A percentile compares a stretch with the other conserved stretches of the same genome.
Evolutionary conservation across 2,329 filamentous ascomycete species (phyloP).

Genomic region (Chrysoporthe deuterocubensis): DNA sequence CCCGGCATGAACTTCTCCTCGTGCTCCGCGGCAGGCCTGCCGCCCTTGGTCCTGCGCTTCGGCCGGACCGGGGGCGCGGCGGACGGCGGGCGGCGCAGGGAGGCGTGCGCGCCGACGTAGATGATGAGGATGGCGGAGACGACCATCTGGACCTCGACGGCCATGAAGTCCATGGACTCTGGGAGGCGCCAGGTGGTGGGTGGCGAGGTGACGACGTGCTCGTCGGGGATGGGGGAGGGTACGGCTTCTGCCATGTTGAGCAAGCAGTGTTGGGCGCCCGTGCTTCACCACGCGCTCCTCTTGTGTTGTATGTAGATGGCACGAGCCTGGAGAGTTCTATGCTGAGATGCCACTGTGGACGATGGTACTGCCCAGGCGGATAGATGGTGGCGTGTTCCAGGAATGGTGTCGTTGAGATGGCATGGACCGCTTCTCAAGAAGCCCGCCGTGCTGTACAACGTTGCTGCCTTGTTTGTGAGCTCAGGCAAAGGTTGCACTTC

Average conservation of each 20-base stretch:
- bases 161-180: slow-evolving; percentile 42
- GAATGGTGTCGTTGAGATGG: not conserved
- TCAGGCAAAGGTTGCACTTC: not conserved
- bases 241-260: slow-evolving; percentile 21
- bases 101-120: slow-evolving; percentile 82
- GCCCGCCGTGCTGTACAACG: not conserved
- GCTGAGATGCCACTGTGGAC: not conserved
- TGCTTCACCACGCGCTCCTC: too few species aligned
- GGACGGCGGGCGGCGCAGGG: slow-evolving; percentile 80
- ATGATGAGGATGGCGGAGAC: slow-evolving; percentile 80
- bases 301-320: too few species aligned
- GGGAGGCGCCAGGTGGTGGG: slow-evolving; percentile 22
- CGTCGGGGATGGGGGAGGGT: slow-evolving; percentile 13
- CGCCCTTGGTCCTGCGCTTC: slow-evolving; percentile 36
- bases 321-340: not conserved
- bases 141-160: slow-evolving; percentile 54
- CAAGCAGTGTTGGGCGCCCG: not conserved
- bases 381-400: not conserved
- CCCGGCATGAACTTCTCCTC: slow-evolving; percentile 62
- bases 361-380: not conserved
- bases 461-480: not conserved
- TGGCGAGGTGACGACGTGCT: slow-evolving; percentile 8
- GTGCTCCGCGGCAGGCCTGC: slow-evolving; percentile 48
- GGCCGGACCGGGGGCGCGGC: slow-evolving; percentile 63
- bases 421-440: not conserved